Percentiles rank a stretch among this genome's conserved stretches.
These are phyloP conservation scores for Cladosporium sp. DNA, from an alignment of 2,329 filamentous ascomycete genomes.

Conservation along the genomic window DNA sequence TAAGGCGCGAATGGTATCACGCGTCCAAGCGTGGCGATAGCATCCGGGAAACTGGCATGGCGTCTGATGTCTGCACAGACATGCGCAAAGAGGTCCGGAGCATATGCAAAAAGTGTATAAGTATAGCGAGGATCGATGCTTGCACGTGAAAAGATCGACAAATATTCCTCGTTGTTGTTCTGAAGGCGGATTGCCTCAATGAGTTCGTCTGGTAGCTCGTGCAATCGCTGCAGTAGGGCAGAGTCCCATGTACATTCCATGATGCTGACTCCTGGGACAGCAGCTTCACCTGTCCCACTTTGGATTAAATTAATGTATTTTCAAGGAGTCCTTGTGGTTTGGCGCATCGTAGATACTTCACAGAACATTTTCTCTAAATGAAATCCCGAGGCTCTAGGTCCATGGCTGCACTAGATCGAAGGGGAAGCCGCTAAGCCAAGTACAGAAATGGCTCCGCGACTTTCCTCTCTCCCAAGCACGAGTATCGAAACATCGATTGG, in stretches of 20 bases:
- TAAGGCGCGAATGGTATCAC: constrained; percentile 79
- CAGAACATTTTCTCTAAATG: constrained; percentile 12
- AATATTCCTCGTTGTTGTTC: constrained; percentile 59
- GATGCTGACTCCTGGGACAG: neutral
- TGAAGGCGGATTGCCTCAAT: constrained; percentile 58
- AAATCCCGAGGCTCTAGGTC: constrained; percentile 5
- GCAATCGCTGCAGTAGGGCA: constrained; percentile 35
- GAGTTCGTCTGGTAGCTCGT: constrained; percentile 66
- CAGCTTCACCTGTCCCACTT: neutral
- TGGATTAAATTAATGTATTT: neutral
- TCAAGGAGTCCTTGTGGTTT: neutral
- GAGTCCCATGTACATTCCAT: constrained; percentile 32
- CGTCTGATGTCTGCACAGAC: constrained; percentile 55
- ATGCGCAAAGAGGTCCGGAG: constrained; percentile 73
- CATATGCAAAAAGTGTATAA: constrained; percentile 68
- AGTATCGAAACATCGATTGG: constrained; percentile 2
- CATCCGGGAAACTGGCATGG: constrained; percentile 37
- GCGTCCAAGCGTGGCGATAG: constrained; percentile 68
- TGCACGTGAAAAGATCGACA: constrained; percentile 65
- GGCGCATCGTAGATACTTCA: constrained; percentile 5
- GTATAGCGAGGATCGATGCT: constrained; percentile 68
- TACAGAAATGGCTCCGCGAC: constrained; percentile 1
- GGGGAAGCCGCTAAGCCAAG: constrained; percentile 8
- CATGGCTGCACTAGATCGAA: neutral
- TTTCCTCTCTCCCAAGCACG: constrained; percentile 11